phyloP scores from a whole-genome alignment of 495 filamentous ascomycete genomes.

The Tuber umbilicatum region DNA sequence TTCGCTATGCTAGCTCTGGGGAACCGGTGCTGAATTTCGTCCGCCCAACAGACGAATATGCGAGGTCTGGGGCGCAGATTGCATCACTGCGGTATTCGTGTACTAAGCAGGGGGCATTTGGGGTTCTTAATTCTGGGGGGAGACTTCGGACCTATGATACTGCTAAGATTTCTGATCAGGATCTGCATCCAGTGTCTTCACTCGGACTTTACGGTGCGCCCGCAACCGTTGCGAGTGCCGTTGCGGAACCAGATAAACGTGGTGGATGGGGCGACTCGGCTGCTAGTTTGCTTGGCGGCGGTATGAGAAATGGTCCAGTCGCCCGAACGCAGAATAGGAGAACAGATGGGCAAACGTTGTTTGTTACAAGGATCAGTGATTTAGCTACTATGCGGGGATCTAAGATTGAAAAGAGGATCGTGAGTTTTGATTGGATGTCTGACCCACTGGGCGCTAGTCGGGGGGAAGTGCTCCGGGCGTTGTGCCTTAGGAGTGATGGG shows the following conservation, averaged over 20 bases:
- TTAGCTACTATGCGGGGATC: slow-evolving; percentile 37
- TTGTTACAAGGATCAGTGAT: slow-evolving; percentile 36
- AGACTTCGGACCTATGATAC: slow-evolving; percentile 42
- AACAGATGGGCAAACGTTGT: slow-evolving; percentile 34
- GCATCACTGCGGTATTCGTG: slow-evolving; percentile 33
- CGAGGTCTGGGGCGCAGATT: slow-evolving; percentile 23
- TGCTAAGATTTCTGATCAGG: slow-evolving; percentile 34
- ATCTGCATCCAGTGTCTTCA: slow-evolving; percentile 15
- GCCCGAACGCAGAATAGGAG: slow-evolving; percentile 27
- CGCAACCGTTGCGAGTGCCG: slow-evolving; percentile 8
- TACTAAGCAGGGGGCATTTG: slow-evolving; percentile 33
- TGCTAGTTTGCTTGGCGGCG: slow-evolving; percentile 33
- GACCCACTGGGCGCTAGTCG: slow-evolving; percentile 42
- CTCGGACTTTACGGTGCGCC: slow-evolving; percentile 13
- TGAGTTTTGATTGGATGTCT: slow-evolving; percentile 81
- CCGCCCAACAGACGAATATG: slow-evolving; percentile 21
- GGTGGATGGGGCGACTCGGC: slow-evolving; percentile 39
- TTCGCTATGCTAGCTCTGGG: slow-evolving; percentile 12
- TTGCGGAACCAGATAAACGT: slow-evolving; percentile 26
- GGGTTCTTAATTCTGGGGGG: slow-evolving; percentile 31
- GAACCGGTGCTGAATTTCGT: slow-evolving; percentile 27
- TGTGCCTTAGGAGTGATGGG: slow-evolving; percentile 35
- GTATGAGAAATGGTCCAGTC: slow-evolving; percentile 34
- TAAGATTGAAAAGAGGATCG: slow-evolving; percentile 58
- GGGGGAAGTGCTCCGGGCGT: slow-evolving; percentile 12